A percentile compares a stretch with the other conserved stretches of the same genome.
These are phyloP conservation scores for Aspergillus quadrilineatus DNA, from an alignment of 2,329 filamentous ascomycete species.

Conservation along the genomic window DNA sequence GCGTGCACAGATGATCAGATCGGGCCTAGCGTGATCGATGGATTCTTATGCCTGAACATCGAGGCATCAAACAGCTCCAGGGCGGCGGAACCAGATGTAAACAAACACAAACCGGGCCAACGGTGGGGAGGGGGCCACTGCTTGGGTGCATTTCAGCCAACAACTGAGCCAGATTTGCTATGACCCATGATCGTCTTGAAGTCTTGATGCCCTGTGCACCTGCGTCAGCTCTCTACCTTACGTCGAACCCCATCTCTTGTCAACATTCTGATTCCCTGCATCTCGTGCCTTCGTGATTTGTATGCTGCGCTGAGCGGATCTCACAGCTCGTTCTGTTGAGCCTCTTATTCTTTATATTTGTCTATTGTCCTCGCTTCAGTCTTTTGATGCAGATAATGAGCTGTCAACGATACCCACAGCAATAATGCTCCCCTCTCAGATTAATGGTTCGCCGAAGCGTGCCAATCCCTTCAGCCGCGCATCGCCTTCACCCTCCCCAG, in stretches of 20 bases:
- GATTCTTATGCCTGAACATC: constrained; percentile 31
- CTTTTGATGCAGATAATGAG: constrained; percentile 30
- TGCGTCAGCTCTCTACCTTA: constrained; percentile 5
- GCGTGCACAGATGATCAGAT: constrained; percentile 14
- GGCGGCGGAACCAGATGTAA: constrained; percentile 30
- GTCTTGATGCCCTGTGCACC: constrained; percentile 7
- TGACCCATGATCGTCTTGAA: constrained; percentile 6
- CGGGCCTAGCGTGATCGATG: constrained; percentile 31
- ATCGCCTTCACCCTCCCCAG: constrained; percentile 58
- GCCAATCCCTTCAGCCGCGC: constrained; percentile 75
- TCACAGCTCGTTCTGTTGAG: constrained; percentile 14
- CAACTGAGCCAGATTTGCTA: constrained; percentile 5
- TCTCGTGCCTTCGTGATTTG: constrained; percentile 5
- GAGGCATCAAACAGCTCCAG: not conserved
- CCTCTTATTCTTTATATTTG: not conserved
- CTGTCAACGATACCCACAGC: constrained; percentile 22
- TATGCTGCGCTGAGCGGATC: constrained; percentile 13
- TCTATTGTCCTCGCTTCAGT: constrained; percentile 1
- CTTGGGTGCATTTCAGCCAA: not conserved
- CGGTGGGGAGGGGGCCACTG: constrained; percentile 7
- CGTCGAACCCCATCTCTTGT: constrained; percentile 6
- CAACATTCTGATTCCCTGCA: constrained; percentile 10
- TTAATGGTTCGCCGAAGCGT: constrained; percentile 68
- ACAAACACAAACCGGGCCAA: constrained; percentile 33
- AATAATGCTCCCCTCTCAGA: constrained; percentile 56